These are phyloP conservation scores for Panicum hallii DNA, from an alignment of 202 grass and related monocot species.

Conservation along the genomic window DNA sequence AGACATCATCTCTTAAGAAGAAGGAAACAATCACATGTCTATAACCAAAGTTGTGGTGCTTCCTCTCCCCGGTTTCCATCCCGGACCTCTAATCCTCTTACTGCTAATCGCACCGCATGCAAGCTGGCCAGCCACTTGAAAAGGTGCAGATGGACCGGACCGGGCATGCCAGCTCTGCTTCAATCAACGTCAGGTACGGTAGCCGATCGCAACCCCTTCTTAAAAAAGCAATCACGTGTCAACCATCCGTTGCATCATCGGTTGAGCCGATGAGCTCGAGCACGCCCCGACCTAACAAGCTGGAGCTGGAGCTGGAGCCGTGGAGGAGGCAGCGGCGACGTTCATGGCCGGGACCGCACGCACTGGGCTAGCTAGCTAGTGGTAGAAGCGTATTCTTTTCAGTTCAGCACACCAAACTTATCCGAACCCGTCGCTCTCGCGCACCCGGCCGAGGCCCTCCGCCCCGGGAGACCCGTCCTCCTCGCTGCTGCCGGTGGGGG, in stretches of 20 bases:
- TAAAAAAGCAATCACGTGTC: constrained; percentile 1
- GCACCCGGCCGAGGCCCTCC: background rate
- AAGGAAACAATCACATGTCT: too few relatives aligned
- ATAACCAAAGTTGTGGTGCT: too few relatives aligned
- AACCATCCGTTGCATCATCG: background rate
- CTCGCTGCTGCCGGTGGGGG: background rate
- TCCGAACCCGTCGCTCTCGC: constrained; percentile 15
- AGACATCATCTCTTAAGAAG: too few relatives aligned
- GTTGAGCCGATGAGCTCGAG: background rate
- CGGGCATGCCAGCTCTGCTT: background rate
- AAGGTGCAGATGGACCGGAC: background rate
- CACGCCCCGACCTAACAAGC: background rate
- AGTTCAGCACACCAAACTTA: constrained; percentile 18
- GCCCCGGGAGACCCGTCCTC: background rate
- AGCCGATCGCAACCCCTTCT: background rate
- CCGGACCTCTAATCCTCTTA: too few relatives aligned
- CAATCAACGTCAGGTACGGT: background rate
- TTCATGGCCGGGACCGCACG: background rate
- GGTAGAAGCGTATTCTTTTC: background rate
- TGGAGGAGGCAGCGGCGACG: background rate
- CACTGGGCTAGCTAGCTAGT: background rate
- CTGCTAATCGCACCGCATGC: background rate
- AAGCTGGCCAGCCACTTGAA: background rate
- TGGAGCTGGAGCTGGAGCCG: background rate
- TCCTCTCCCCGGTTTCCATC: too few relatives aligned